Base-by-base conservation (phyloP, 495 filamentous ascomycete species). In the Aspergillus conjunctus region DNA sequence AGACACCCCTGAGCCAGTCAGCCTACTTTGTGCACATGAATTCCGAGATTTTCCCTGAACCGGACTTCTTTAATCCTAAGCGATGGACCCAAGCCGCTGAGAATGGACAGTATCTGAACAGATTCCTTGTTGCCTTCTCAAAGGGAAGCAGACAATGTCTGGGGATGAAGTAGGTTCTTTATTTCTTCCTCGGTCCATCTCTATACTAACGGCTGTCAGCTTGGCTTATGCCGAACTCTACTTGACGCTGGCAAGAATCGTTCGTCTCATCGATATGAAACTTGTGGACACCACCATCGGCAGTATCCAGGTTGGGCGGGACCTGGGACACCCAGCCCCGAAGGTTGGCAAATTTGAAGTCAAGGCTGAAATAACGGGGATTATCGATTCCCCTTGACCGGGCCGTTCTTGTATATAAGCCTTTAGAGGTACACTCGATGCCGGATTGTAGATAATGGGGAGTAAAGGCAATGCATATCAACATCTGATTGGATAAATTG, bases 1-100 rank as follows among this genome's bases (percentile, higher is more conserved):
- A 67, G 21, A 78, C 74, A 1, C 75, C 79, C 0, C 71, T 83
- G 11, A 73, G 75, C 33, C 76, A 77, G 71, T 71, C 69, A 1
- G 63, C 63, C 10, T 73, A 72, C 51, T 68, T 76, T 46, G 66
- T 80, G 26, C 79, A 80, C 59, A 72, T 60, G 41, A 67, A 81
- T 56, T 60, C 73, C 39, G 58, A 57, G 2, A 48, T 82, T 44
- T 84, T 78, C 56, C 74, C 76, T 0, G 58, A 78, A 9, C 72
- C 79, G 0, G 26, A 71, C 0, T 56, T 65, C 14, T 83, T 79
- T 66, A 60, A 62, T 3, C 80, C 82, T 0, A 72, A 79, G 9
- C 73, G 81, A 7, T 84, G 77, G 76, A 56, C 81, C 18, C 34
- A 58, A 17, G 60, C 67, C 11, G 50, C 45, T 1, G 44, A 77